Conservation (phyloP, 1,284 basidiomycete species). For the Entoloma clypeatum region DNA sequence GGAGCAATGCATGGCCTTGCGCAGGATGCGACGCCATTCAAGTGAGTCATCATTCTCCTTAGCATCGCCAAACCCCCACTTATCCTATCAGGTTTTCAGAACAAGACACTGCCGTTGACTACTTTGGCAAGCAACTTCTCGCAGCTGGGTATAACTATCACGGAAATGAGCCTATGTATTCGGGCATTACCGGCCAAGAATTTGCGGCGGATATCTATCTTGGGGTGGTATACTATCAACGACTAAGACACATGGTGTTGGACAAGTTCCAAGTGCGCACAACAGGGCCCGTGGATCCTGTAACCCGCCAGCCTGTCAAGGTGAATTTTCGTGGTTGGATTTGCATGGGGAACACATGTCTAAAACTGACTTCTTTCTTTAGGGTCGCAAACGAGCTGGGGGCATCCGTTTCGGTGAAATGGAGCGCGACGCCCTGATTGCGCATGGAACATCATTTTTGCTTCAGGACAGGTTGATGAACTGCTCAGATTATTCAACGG, state of each 20-base stretch:
- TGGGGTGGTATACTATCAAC: conserved; percentile 98
- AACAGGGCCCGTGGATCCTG: conserved; percentile 92
- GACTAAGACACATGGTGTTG: conserved; percentile 98
- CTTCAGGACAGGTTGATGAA: conserved; percentile 99
- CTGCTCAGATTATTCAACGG: conserved; percentile 98
- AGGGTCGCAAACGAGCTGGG: conserved; percentile 97
- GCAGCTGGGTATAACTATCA: conserved; percentile 98
- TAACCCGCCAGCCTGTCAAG: conserved; percentile 98
- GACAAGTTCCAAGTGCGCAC: conserved; percentile 99
- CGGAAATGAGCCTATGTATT: conserved; percentile 99
- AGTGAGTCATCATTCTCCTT: conserved; percentile 47
- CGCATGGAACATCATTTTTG: conserved; percentile 97
- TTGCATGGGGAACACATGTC: conserved; percentile 1
- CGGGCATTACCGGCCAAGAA: conserved; percentile 97
- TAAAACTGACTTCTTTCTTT: conserved; percentile 10
- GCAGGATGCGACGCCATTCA: conserved; percentile 98
- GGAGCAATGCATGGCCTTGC: conserved; percentile 98
- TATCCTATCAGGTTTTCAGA: conserved; percentile 76
- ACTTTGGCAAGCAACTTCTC: conserved; percentile 94
- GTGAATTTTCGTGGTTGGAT: conserved; percentile 39
- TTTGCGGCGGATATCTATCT: conserved; percentile 99
- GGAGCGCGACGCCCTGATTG: conserved; percentile 98
- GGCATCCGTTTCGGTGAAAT: conserved; percentile 99
- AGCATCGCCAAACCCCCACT: conserved; percentile 16
- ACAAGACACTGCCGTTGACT: conserved; percentile 92